Evolutionary conservation across 192 early-diverging fungal genomes (phyloP).

Genomic region (Umbelopsis ramanniana): DNA sequence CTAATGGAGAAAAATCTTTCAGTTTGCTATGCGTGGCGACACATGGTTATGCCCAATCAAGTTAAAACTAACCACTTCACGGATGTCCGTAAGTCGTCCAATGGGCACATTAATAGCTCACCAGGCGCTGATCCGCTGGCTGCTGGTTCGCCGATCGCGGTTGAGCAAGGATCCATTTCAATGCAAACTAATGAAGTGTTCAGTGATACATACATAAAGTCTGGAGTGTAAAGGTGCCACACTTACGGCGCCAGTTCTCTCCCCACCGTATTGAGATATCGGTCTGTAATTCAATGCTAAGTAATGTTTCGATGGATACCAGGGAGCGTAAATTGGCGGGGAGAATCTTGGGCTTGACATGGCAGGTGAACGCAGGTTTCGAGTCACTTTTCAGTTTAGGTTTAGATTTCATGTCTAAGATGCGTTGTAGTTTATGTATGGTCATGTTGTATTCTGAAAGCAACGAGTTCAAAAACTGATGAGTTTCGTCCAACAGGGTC

Average conservation of each 20-base stretch:
- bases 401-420: not conserved
- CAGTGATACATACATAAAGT: no score
- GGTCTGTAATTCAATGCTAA: not conserved
- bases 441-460: constrained; percentile 2
- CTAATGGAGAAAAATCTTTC: not conserved
- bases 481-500: not conserved
- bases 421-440: constrained; percentile 4
- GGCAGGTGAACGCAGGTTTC: not conserved
- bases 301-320: not conserved
- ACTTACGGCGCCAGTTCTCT: not conserved
- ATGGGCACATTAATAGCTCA: not conserved
- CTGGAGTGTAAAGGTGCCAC: not conserved
- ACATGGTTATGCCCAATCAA: not conserved
- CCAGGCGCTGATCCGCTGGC: not conserved
- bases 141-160: not conserved
- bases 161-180: not conserved
- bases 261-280: not conserved
- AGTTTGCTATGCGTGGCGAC: no score
- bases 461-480: not conserved
- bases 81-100: not conserved
- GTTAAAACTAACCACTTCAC: not conserved
- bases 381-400: not conserved
- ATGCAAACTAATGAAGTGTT: not conserved
- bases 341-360: not conserved
- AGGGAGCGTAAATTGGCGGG: not conserved